Base-by-base conservation (phyloP, 768 basidiomycete species). In the Tylopilus cervinicoccineus region DNA sequence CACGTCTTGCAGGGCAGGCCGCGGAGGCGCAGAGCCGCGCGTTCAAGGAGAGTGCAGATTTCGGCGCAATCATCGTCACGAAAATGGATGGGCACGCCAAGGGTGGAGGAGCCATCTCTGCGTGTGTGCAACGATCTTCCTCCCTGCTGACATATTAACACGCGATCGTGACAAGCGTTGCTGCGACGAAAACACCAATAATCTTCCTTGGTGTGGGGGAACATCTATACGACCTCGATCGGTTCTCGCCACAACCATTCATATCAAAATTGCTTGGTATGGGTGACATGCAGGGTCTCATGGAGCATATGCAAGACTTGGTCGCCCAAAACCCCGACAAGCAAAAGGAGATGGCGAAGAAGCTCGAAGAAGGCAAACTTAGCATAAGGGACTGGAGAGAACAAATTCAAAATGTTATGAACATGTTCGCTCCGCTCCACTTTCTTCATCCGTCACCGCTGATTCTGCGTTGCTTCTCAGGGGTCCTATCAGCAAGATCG, bases 61-160 rank as follows among this genome's bases (percentile, higher is more conserved):
- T 99, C 64, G 96, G 95, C 48, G 96, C 95, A 2, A 99, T 99
- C 56, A 96, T 99, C 51, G 96, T 99, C 14, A 99, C 96, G 11
- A 99, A 99, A 72, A 92, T 99, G 84, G 96, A 99, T 59, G 96
- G 96, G 5, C 96, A 99, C 60, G 96, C 96, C 1, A 98, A 96
- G 66, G 96, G 96, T 47, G 96, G 96, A 67, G 96, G 96, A 20
- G 96, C 96, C 26, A 98, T 99, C 51, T 99, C 96, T 38, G 95
- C 95, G 95, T 97, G 71, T 51, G 93, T 77, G 19, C 34, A 29
- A 26, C 5, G 2, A 2, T 31, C 19, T 26, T 31, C 22, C 7
- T 36, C 19, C 8, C 20, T 37, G 10, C 24, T 27, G 22, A 43
- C n/a, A 17, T 12, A n/a, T 47, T 59, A 29, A 58, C 53, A n/a